Percentiles rank a stretch among this genome's conserved stretches.
These are phyloP conservation scores for Petrea volubilis DNA, from an alignment of 257 asterid genomes.

Conservation along the genomic window DNA sequence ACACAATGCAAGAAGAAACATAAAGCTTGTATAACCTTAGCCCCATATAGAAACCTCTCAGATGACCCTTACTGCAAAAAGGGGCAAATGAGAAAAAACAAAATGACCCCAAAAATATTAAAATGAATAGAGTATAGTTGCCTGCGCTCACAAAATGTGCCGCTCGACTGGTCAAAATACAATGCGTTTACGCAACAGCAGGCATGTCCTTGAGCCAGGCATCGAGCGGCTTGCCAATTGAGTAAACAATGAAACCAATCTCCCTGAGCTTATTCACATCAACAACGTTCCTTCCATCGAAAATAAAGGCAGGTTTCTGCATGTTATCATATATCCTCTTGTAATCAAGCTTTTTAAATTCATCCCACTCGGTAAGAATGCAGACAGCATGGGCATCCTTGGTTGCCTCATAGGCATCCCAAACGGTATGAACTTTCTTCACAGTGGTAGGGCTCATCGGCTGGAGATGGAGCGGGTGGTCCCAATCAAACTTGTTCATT, in stretches of 20 bases:
- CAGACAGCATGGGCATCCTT: conserved; percentile 83
- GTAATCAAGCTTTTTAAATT: conserved; percentile 78
- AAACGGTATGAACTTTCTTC: conserved; percentile 62
- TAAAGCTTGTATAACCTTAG: conserved; percentile 27
- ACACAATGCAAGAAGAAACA: conserved; percentile 37
- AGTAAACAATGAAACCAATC: conserved; percentile 80
- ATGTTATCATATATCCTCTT: conserved; percentile 74
- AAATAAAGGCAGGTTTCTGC: conserved; percentile 88
- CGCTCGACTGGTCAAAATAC: conserved; percentile 20
- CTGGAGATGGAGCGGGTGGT: conserved; percentile 88
- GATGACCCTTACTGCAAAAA: conserved; percentile 38
- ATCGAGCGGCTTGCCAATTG: conserved; percentile 88
- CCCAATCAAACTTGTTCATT: conserved; percentile 88
- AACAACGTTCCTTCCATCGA: conserved; percentile 78
- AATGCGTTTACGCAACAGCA: conserved; percentile 56
- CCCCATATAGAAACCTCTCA: conserved; percentile 27
- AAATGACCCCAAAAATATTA: conserved; percentile 27
- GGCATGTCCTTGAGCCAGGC: conserved; percentile 97
- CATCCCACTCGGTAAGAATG: conserved; percentile 91
- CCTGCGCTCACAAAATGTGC: conserved; percentile 33
- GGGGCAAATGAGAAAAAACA: conserved; percentile 28
- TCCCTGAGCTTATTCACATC: conserved; percentile 70
- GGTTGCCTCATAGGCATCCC: conserved; percentile 79
- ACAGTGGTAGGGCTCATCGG: conserved; percentile 82
- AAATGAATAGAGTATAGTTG: conserved; percentile 29